A percentile compares a stretch with the other conserved stretches of the same genome.
These are phyloP conservation scores for Nitzschia putrida DNA, from an alignment of 108 stramenopile genomes.

Conservation along the genomic window DNA sequence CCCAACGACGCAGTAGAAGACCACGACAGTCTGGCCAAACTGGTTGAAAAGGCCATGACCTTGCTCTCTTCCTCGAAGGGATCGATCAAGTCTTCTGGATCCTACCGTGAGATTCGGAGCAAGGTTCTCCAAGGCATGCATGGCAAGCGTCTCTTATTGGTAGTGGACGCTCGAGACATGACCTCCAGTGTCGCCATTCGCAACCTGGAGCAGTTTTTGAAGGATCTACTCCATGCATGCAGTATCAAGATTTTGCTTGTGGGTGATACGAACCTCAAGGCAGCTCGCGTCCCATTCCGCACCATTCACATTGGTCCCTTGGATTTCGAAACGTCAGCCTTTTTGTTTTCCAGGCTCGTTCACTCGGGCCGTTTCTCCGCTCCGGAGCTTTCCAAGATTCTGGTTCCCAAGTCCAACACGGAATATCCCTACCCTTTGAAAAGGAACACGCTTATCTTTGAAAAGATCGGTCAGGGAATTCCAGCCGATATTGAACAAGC, in stretches of 20 bases:
- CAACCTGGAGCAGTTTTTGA: slow-evolving; percentile 20
- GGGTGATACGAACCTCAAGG: neutral
- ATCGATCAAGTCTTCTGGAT: neutral
- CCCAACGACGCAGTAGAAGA: neutral
- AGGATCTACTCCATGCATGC: slow-evolving; percentile 12
- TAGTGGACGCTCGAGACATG: slow-evolving; percentile 14
- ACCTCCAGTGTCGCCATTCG: neutral
- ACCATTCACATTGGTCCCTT: slow-evolving; percentile 28
- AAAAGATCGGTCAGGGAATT: slow-evolving; percentile 26
- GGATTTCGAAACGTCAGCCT: slow-evolving; percentile 21
- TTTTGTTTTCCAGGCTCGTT: slow-evolving; percentile 11
- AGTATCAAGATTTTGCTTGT: slow-evolving; percentile 5
- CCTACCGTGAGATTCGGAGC: slow-evolving; percentile 11
- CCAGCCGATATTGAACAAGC: slow-evolving; percentile 19
- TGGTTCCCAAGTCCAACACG: neutral
- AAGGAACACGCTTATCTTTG: slow-evolving; percentile 21
- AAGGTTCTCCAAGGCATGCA: slow-evolving; percentile 15
- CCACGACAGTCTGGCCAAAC: slow-evolving; percentile 1
- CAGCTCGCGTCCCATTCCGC: neutral
- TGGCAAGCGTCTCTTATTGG: slow-evolving; percentile 15
- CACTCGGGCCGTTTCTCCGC: slow-evolving; percentile 16
- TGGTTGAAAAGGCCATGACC: slow-evolving; percentile 11
- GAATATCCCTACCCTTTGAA: slow-evolving; percentile 9
- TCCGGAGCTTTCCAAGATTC: slow-evolving; percentile 18
- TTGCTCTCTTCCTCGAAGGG: neutral